Evolutionary conservation across 1,284 basidiomycete species (phyloP).

Genomic region (Fomitiporia mediterranea): DNA sequence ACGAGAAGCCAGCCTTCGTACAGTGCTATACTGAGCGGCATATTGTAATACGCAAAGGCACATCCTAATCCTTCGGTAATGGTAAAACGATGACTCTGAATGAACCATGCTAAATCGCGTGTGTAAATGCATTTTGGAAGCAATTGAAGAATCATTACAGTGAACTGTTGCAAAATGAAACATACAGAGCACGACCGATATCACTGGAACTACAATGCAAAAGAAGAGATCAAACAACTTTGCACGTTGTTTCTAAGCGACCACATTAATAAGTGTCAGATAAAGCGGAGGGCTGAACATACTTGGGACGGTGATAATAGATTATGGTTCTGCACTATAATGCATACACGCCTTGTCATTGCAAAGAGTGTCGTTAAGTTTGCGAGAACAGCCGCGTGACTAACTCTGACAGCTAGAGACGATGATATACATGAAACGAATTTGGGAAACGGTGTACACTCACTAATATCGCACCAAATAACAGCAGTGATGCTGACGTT

Average conservation of each 20-base stretch:
- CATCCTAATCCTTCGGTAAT: conserved; percentile 58
- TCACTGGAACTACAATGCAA: too few relatives aligned
- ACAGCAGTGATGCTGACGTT: conserved; percentile 37
- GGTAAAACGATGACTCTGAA: conserved; percentile 51
- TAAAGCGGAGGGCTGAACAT: too few relatives aligned
- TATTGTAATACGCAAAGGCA: conserved; percentile 39
- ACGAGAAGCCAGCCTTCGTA: too few relatives aligned
- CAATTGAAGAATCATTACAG: background rate
- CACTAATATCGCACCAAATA: conserved; percentile 54
- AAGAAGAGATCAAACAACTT: conserved; percentile 6
- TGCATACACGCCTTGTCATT: conserved; percentile 42
- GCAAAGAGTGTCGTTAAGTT: conserved; percentile 39
- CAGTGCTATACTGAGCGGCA: too few relatives aligned
- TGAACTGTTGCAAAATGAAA: too few relatives aligned
- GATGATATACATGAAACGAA: conserved; percentile 16
- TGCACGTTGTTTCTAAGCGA: conserved; percentile 7
- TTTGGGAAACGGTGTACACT: conserved; percentile 20
- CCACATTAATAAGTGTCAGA: too few relatives aligned
- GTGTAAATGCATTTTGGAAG: background rate
- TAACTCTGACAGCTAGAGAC: background rate
- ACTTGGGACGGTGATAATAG: background rate
- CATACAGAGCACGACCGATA: conserved; percentile 32
- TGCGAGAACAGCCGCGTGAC: conserved; percentile 30
- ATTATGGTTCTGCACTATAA: conserved; percentile 31
- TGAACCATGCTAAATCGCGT: conserved; percentile 34